Base-by-base conservation (phyloP, 192 early-diverging fungal genomes). In the Gamsiella multidivaricata region DNA sequence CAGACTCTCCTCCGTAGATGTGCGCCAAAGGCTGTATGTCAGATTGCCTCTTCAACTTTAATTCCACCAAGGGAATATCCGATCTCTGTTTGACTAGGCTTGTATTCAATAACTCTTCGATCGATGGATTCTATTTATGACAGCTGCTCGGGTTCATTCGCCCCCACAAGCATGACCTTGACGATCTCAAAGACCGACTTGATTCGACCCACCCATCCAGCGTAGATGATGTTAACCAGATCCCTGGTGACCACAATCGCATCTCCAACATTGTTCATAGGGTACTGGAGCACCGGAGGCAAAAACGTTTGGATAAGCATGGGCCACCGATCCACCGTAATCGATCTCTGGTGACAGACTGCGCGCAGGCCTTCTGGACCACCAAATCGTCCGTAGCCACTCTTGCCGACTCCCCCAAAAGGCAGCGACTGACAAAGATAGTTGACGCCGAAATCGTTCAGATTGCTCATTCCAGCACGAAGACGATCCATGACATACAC, bases 381-480 rank as follows among this genome's bases (percentile, higher is more conserved):
- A 6, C 90, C 90, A 75, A 89, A 81, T 61, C 93, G 85, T 28
- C 91, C 93, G 79, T 91, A 92, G 0, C 93, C 93, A 56, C 89
- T 91, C 34, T 85, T 89, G 18, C 91, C 91, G 9, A 94, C 90
- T 58, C 93, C 93, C 53, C 93, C 93, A 84, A 94, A 94, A 2
- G 93, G 93, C 56, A 94, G 65, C 3, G 88, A 83, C 69, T 95
- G 92, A 79, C 92, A 93, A 5, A 96, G 84, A 58, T 95, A 96
- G 54, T 90, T 93, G 63, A 91, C 89, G 18, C 86, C 95, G 67
- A 94, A 96, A 69, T 94, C 95, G 73, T 96, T 96, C 61, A 95
- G 81, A 50, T 96, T 96, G 51, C 87, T 78, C 92, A 94, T 93
- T 17, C 94, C 94, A 0, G 86, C 84, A 61, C 87, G 88, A 47